Percentiles rank a stretch among this genome's conserved stretches.
These are phyloP conservation scores for Plasmodium sp. DNA, from an alignment of 169 alveolate species.

Conservation along the genomic window DNA sequence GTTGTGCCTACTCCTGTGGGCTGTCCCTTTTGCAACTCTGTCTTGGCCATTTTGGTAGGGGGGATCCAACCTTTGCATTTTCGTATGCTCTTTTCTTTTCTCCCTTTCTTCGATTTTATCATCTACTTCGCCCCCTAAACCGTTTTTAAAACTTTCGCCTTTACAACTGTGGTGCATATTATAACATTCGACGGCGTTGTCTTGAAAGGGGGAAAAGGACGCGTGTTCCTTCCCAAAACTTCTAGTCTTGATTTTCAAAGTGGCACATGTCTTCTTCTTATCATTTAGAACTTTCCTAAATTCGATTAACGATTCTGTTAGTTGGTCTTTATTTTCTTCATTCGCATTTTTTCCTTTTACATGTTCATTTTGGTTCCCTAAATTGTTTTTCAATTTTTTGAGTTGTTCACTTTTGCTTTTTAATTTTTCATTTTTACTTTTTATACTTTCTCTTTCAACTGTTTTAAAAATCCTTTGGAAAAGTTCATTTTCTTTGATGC, in stretches of 20 bases:
- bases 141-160: not conserved
- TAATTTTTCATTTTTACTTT: conserved; percentile 35
- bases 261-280: conserved; percentile 9
- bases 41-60: not conserved
- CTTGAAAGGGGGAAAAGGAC: not conserved
- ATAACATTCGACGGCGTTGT: not conserved
- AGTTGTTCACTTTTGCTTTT: conserved; percentile 12
- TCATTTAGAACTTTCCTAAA: conserved; percentile 6
- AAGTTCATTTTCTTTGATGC: conserved; percentile 15
- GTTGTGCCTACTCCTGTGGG: not conserved
- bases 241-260: conserved; percentile 4
- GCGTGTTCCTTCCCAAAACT: not conserved
- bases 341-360: conserved; percentile 4
- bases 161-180: not conserved
- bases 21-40: not conserved
- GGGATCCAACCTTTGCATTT: not conserved
- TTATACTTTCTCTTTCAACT: conserved; percentile 38
- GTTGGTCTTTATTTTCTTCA: not conserved
- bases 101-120: not conserved
- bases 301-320: not conserved
- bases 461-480: conserved; percentile 55
- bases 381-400: not conserved
- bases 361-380: not conserved
- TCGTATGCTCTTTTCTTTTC: not conserved
- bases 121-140: not conserved